Conservation (phyloP, 164 flowering plant genomes). For the Vitis cinerea region DNA sequence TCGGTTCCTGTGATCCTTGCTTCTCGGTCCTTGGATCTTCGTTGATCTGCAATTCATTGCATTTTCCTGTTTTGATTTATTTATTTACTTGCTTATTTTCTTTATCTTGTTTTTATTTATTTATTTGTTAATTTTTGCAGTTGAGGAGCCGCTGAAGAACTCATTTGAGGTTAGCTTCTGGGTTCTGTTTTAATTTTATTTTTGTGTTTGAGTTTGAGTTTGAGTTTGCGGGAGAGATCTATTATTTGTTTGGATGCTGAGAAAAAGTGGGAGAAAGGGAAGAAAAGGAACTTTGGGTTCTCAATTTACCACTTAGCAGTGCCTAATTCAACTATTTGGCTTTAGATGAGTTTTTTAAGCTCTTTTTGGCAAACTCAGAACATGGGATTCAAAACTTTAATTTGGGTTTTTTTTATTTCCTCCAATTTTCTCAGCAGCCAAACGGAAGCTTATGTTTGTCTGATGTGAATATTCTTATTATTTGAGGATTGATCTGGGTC, state of each 20-base stretch:
- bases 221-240: constrained; percentile 3
- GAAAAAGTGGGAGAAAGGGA: neutral
- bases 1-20: constrained; percentile 11
- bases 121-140: constrained; percentile 27
- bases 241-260: constrained; percentile 2
- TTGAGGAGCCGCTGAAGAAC: constrained; percentile 43
- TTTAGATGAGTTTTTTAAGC: too few species aligned
- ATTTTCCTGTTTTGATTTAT: neutral
- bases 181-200: neutral
- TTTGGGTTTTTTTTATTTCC: neutral
- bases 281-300: neutral
- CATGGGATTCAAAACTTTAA: too few species aligned
- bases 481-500: neutral
- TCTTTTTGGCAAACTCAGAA: too few species aligned
- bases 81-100: neutral
- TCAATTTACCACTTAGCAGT: neutral
- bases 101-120: constrained; percentile 3
- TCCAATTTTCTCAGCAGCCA: neutral
- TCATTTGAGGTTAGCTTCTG: constrained; percentile 40
- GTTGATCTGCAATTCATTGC: constrained; percentile 3
- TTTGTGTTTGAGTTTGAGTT: neutral
- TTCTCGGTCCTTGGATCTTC: neutral
- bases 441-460: neutral
- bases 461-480: neutral
- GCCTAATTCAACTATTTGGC: too few species aligned